phyloP scores from a whole-genome alignment of 73 alveolate genomes.

The Tetrahymena elliotti region DNA sequence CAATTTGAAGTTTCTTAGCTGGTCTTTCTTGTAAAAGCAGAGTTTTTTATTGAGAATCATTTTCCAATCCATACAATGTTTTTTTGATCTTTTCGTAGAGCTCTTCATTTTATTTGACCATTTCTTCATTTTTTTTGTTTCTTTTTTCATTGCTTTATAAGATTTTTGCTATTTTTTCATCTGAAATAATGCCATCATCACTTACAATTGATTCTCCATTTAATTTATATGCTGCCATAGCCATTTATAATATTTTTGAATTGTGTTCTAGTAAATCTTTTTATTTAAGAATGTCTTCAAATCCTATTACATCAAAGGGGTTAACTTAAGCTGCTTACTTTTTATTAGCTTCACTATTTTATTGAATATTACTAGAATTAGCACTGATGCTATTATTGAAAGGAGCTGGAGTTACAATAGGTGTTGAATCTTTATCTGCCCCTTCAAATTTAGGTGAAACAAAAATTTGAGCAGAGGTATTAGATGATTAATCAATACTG shows the following conservation, averaged over 20 bases:
- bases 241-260: background rate
- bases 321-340: background rate
- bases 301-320: background rate
- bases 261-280: background rate
- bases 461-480: background rate
- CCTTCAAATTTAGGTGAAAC: background rate
- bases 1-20: background rate
- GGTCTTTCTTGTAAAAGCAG: background rate
- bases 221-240: background rate
- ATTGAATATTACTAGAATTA: background rate
- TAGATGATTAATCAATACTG: background rate
- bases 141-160: background rate
- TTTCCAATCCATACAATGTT: background rate
- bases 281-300: background rate
- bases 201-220: background rate
- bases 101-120: background rate
- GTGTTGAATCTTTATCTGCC: background rate
- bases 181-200: background rate
- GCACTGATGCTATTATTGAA: background rate
- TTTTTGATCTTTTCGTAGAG: background rate
- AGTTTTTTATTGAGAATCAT: background rate
- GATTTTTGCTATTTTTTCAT: background rate
- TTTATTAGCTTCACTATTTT: background rate
- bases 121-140: background rate
- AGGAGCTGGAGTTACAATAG: background rate